Evolutionary conservation across 768 basidiomycete genomes (phyloP).

Genomic region (Serendipita sp.): DNA sequence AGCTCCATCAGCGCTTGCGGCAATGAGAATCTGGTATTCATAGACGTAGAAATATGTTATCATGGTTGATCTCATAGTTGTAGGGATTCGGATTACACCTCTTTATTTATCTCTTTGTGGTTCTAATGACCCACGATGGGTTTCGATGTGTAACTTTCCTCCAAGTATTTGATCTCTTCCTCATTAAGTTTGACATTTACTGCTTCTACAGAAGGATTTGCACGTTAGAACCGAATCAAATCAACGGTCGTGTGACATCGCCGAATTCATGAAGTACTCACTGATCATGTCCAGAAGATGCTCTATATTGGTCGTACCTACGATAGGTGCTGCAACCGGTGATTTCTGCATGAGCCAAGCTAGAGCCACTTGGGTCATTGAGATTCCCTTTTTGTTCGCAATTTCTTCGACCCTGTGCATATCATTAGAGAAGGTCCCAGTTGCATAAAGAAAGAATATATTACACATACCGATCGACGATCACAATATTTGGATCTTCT

Average conservation of each 20-base stretch:
- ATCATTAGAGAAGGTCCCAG: not conserved
- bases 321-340: constrained; percentile 28
- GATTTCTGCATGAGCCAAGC: constrained; percentile 27
- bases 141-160: constrained; percentile 17
- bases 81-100: not conserved
- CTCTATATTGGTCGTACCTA: constrained; percentile 27
- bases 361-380: constrained; percentile 33
- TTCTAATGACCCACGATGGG: constrained; percentile 10
- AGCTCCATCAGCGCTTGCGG: not conserved
- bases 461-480: constrained; percentile 20
- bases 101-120: not conserved
- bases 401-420: constrained; percentile 23
- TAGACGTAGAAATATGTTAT: not conserved
- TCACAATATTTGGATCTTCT: constrained; percentile 21
- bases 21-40: not conserved
- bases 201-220: constrained; percentile 7
- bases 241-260: not conserved
- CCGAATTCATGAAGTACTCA: constrained; percentile 10
- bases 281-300: constrained; percentile 29
- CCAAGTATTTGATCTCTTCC: constrained; percentile 22
- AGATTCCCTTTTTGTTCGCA: constrained; percentile 24
- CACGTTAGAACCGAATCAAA: not conserved
- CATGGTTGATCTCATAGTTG: too few relatives aligned
- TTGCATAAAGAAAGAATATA: too few relatives aligned
- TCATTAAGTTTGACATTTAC: constrained; percentile 15